These are phyloP conservation scores for Kregervanrija pseudodelftensis DNA, from an alignment of 805 yeast species.

Conservation along the genomic window DNA sequence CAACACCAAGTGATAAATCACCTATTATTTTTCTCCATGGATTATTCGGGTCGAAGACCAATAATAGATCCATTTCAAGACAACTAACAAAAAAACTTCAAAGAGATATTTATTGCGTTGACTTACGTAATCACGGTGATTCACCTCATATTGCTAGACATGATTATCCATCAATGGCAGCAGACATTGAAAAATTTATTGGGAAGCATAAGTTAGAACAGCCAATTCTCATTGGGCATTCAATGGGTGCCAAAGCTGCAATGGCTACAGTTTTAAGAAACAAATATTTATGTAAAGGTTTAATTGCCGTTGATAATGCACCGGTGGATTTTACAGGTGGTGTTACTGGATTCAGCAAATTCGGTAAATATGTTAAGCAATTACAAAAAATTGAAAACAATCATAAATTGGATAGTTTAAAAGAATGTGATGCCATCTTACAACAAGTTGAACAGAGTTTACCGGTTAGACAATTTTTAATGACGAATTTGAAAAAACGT, in stretches of 20 bases:
- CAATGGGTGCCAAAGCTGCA: constrained; percentile 92
- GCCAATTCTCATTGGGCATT: constrained; percentile 70
- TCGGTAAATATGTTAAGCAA: constrained; percentile 60
- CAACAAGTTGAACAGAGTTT: constrained; percentile 52
- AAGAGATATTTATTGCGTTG: constrained; percentile 62
- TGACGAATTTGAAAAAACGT: constrained; percentile 53
- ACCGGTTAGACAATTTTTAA: constrained; percentile 66
- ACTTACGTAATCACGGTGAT: constrained; percentile 87
- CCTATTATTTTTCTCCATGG: constrained; percentile 86
- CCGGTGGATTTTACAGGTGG: constrained; percentile 61
- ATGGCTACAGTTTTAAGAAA: constrained; percentile 76
- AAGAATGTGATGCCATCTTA: constrained; percentile 63
- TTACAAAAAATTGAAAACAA: constrained; percentile 50
- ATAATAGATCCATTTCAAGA: constrained; percentile 74
- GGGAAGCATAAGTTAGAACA: constrained; percentile 34
- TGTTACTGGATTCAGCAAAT: constrained; percentile 34
- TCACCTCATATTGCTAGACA: constrained; percentile 71
- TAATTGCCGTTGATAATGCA: constrained; percentile 83
- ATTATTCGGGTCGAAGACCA: constrained; percentile 75
- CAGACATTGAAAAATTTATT: constrained; percentile 77
- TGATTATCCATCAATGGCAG: constrained; percentile 75
- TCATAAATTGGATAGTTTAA: constrained; percentile 37
- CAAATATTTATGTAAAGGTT: constrained; percentile 52
- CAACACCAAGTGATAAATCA: constrained; percentile 19
- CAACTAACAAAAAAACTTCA: constrained; percentile 39